Evolutionary conservation across 1,284 basidiomycete genomes (phyloP).

Genomic region (Takashimella koratensis): DNA sequence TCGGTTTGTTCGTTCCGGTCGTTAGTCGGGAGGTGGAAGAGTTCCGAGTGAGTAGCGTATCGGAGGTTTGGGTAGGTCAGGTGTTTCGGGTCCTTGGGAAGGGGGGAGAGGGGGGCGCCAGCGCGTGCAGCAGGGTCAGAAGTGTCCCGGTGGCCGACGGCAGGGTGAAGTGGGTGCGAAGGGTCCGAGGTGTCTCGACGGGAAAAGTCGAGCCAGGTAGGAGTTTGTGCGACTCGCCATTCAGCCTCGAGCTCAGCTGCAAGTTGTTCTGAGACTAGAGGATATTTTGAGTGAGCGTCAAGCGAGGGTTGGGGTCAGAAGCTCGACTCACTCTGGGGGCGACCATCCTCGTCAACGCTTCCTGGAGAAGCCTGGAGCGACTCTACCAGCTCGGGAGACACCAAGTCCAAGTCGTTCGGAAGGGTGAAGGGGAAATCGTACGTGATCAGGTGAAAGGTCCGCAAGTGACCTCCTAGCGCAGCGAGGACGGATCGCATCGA

Average conservation of each 20-base stretch:
- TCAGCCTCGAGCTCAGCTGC: conserved; percentile 10
- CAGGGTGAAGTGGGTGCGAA: conserved; percentile 29
- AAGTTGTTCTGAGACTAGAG: conserved; percentile 13
- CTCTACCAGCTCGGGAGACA: conserved; percentile 13
- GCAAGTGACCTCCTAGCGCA: conserved; percentile 32
- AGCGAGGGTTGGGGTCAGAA: too few species aligned
- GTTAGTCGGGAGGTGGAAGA: conserved; percentile 38
- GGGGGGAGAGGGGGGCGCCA: too few species aligned
- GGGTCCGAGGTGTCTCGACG: conserved; percentile 26
- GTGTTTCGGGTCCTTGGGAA: conserved; percentile 3
- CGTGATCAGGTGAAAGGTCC: conserved; percentile 40
- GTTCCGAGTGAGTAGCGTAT: conserved; percentile 41
- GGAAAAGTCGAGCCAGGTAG: conserved; percentile 42
- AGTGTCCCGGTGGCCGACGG: neutral
- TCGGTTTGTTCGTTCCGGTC: conserved; percentile 18
- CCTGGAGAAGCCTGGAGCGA: neutral
- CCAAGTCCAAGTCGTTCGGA: conserved; percentile 21
- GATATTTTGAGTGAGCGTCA: too few species aligned
- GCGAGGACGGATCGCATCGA: conserved; percentile 44
- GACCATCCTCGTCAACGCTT: too few species aligned
- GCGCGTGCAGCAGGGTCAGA: too few species aligned
- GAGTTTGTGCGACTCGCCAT: conserved; percentile 42
- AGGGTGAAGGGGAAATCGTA: conserved; percentile 37
- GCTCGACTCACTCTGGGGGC: too few species aligned
- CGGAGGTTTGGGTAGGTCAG: conserved; percentile 26